These are phyloP conservation scores for Pythium phragmiticola DNA, from an alignment of 352 stramenopile species.

Conservation along the genomic window DNA sequence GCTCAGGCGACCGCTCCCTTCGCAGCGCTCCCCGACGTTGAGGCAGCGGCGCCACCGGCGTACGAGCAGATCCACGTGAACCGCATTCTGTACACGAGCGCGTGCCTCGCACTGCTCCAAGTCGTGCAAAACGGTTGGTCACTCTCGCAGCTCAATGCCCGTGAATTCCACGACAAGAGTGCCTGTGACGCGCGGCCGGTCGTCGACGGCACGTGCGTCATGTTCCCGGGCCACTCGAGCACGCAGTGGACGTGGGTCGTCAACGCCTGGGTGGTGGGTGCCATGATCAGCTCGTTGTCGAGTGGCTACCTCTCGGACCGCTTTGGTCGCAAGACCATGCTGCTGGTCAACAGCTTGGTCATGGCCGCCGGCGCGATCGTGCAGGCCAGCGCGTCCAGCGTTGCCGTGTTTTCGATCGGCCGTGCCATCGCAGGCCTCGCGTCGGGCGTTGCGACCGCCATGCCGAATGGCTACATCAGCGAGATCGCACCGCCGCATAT, in stretches of 20 bases:
- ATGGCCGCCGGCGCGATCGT: constrained; percentile 43
- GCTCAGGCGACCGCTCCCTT: not conserved
- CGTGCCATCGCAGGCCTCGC: constrained; percentile 49
- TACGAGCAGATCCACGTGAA: constrained; percentile 15
- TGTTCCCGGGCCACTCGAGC: constrained; percentile 49
- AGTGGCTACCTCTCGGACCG: constrained; percentile 37
- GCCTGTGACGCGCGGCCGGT: constrained; percentile 42
- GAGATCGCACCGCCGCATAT: constrained; percentile 33
- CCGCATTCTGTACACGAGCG: constrained; percentile 28
- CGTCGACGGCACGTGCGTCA: constrained; percentile 30
- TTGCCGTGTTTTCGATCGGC: constrained; percentile 39
- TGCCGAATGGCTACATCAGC: constrained; percentile 30
- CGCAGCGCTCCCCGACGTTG: not conserved
- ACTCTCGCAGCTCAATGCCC: constrained; percentile 65
- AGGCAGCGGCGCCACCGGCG: not conserved
- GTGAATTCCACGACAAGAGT: constrained; percentile 46
- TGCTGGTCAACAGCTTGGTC: constrained; percentile 28
- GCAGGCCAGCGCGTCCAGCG: constrained; percentile 31
- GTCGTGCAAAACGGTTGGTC: constrained; percentile 58
- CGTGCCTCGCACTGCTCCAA: constrained; percentile 46
- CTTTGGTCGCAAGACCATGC: constrained; percentile 44
- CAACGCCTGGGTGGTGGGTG: constrained; percentile 59
- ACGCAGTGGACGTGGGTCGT: constrained; percentile 51
- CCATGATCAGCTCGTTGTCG: constrained; percentile 43
- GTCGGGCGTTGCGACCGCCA: constrained; percentile 37